These are phyloP conservation scores for Puccinia triticina DNA, from an alignment of 1,284 basidiomycete species.

Conservation along the genomic window DNA sequence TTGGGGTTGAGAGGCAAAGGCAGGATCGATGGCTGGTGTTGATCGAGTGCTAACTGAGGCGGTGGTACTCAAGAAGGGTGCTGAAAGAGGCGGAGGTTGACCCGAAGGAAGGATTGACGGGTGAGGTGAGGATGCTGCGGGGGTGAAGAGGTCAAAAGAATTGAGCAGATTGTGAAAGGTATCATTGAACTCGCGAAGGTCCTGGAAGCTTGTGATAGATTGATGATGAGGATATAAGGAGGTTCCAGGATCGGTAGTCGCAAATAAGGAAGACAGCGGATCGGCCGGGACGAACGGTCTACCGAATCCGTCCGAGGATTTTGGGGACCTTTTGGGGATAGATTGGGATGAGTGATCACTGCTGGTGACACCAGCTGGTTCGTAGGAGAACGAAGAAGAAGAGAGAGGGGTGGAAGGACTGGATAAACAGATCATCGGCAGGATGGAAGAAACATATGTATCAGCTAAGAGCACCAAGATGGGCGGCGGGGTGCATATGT, in stretches of 20 bases:
- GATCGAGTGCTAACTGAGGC: background rate
- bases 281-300: conserved; percentile 11
- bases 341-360: background rate
- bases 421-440: background rate
- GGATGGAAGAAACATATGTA: background rate
- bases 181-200: conserved; percentile 38
- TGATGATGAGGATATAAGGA: conserved; percentile 26
- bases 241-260: conserved; percentile 19
- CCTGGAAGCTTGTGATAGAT: conserved; percentile 16
- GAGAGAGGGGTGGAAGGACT: conserved; percentile 40
- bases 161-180: conserved; percentile 39
- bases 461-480: background rate
- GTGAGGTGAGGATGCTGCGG: conserved; percentile 11
- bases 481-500: background rate
- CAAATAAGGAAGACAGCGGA: conserved; percentile 18
- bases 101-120: conserved; percentile 12
- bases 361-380: background rate
- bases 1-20: conserved; percentile 25
- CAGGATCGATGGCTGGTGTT: conserved; percentile 19
- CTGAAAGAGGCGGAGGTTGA: conserved; percentile 5
- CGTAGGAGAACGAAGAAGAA: conserved; percentile 9
- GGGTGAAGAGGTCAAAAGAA: conserved; percentile 24
- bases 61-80: conserved; percentile 7
- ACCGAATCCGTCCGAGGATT: background rate
- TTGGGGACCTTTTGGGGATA: conserved; percentile 5